Conservation (phyloP, 257 asterid genomes). For the Plantago ovata region DNA sequence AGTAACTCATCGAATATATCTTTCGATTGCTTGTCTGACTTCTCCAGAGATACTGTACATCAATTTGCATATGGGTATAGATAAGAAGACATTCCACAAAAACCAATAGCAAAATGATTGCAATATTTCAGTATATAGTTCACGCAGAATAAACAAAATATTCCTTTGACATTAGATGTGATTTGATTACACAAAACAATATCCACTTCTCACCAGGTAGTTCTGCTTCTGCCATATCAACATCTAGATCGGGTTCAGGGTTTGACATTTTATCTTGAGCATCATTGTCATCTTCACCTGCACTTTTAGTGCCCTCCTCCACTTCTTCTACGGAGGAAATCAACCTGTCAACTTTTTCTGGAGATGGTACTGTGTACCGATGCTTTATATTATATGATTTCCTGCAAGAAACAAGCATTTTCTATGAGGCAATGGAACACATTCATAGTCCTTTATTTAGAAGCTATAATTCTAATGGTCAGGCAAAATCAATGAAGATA, state of each 20-base stretch:
- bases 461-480: background rate
- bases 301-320: conserved; percentile 30
- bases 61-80: conserved; percentile 16
- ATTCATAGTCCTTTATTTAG: conserved; percentile 7
- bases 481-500: conserved; percentile 20
- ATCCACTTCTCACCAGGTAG: conserved; percentile 45
- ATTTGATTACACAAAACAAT: conserved; percentile 15
- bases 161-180: conserved; percentile 10
- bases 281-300: conserved; percentile 29
- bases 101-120: conserved; percentile 8
- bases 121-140: background rate
- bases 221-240: conserved; percentile 42
- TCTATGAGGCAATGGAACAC: conserved; percentile 13
- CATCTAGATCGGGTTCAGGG: conserved; percentile 30
- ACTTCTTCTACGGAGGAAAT: conserved; percentile 42
- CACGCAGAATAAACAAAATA: conserved; percentile 12
- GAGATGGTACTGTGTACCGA: conserved; percentile 35
- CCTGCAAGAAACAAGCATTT: conserved; percentile 34
- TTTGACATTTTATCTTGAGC: conserved; percentile 26
- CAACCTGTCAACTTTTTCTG: conserved; percentile 39
- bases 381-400: conserved; percentile 50
- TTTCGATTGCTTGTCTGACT: conserved; percentile 29
- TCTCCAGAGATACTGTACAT: conserved; percentile 39
- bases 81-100: conserved; percentile 18
- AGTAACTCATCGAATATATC: conserved; percentile 49